Conservation (phyloP, 345 rosid species). For the Barbarea vulgaris region DNA sequence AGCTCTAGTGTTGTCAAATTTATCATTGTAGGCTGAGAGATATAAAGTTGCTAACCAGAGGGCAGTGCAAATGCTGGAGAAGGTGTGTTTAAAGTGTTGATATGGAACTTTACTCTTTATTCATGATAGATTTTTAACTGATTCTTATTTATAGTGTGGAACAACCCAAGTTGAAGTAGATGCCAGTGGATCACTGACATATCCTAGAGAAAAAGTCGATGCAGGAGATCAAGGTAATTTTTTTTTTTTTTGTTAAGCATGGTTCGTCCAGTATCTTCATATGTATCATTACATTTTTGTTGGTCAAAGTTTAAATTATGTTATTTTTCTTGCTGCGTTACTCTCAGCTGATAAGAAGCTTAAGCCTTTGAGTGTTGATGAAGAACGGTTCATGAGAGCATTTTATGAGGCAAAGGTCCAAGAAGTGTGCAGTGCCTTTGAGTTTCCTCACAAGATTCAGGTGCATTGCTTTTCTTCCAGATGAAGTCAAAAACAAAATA, state of each 20-base stretch:
- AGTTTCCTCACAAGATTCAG: slow-evolving; percentile 98
- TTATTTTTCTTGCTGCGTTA: background rate
- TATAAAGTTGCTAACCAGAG: slow-evolving; percentile 66
- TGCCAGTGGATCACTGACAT: slow-evolving; percentile 76
- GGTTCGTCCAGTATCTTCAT: background rate
- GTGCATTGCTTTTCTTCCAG: slow-evolving; percentile 37
- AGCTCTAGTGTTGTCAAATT: background rate
- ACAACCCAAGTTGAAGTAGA: slow-evolving; percentile 86
- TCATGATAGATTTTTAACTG: slow-evolving; percentile 34
- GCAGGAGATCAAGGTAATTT: slow-evolving; percentile 54
- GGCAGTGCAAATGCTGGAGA: slow-evolving; percentile 74
- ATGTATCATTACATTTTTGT: background rate
- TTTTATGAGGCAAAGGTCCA: slow-evolving; percentile 89
- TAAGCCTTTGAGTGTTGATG: slow-evolving; percentile 80
- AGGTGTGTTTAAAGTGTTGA: slow-evolving; percentile 46
- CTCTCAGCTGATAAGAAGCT: slow-evolving; percentile 68
- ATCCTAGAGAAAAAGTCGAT: slow-evolving; percentile 62
- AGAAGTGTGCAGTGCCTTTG: slow-evolving; percentile 95
- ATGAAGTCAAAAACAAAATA: background rate
- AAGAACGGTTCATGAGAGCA: slow-evolving; percentile 86
- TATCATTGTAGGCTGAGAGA: slow-evolving; percentile 56
- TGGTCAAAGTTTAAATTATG: background rate
- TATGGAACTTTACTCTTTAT: background rate
- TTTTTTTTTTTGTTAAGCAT: background rate
- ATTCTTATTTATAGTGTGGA: slow-evolving; percentile 56